Evolutionary conservation across 2,329 filamentous ascomycete species (phyloP), one percentile per base, ranked within the genome.

Genomic region (Stagonosporopsis rhizophila): DNA sequence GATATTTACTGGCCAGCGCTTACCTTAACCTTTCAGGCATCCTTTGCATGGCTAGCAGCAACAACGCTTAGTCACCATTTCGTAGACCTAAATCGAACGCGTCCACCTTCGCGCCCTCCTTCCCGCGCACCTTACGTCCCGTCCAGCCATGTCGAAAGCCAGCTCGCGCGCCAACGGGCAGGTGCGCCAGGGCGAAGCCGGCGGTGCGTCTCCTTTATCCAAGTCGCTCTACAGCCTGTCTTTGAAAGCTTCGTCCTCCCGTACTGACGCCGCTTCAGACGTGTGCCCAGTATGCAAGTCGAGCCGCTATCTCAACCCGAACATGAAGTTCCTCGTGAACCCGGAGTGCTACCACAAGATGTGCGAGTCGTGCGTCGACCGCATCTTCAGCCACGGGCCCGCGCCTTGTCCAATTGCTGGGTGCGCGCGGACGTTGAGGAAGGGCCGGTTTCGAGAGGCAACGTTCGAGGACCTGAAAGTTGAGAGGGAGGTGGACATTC

Each of bases 301-400:
- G 57, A 91, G 91, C 58, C 91, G 92, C 63, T 98, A 98, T 81
- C 89, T 98, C 70, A 97, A 97, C 81, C 88, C 88, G 59, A 89
- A 92, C 79, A 93, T 99, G 85, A 85, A 89, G 63, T 98, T 99
- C 79, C 89, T 95, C 67, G 93, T 99, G 80, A 97, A 98, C 76
- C 92, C 94, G 8, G 92, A 96, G 82, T 99, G 95, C 85, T 99
- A 99, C 82, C 95, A 99, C 82, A 92, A 92, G 66, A 98, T 99
- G 91, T 99, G 95, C 82, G 89, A 92, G 75, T 93, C 91, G 54
- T 99, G 95, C 80, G 93, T 98, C 38, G 90, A 94, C 77, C 90
- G 94, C 52, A 91, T 98, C 68, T 99, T 98, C 83, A 90, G 89
- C 32, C 88, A 91, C 52, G 95, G 95, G 0, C 95, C 95, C 0